A percentile compares a stretch with the other conserved stretches of the same genome.
phyloP scores from a whole-genome alignment of 768 basidiomycete species.

The Mycena capillaripes region DNA sequence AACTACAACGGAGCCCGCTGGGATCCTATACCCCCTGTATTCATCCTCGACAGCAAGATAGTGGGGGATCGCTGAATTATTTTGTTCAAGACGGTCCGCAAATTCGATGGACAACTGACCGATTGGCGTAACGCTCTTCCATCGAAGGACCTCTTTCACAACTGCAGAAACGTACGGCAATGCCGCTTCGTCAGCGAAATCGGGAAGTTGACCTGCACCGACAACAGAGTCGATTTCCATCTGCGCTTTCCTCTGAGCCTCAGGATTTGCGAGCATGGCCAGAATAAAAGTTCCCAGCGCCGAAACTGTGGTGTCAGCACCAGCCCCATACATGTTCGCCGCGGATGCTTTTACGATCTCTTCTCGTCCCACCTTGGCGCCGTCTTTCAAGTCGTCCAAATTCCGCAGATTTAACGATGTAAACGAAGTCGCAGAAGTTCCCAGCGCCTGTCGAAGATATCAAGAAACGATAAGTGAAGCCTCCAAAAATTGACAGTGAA shows the following conservation, averaged over 20 bases:
- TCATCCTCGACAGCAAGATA: background rate
- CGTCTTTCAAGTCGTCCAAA: background rate
- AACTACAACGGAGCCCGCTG: background rate
- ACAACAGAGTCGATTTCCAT: background rate
- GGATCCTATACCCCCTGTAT: background rate
- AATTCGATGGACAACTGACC: background rate
- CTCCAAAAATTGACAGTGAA: background rate
- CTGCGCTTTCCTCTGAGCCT: background rate
- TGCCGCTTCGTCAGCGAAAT: background rate
- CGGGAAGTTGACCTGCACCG: background rate
- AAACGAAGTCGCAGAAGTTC: background rate
- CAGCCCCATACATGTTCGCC: background rate
- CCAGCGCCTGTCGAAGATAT: background rate
- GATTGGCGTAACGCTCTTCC: background rate
- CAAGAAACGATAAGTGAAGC: background rate
- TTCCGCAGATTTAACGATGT: background rate
- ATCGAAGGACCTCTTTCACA: background rate
- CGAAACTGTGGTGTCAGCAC: background rate
- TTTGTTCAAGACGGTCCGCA: background rate
- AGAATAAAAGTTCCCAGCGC: background rate
- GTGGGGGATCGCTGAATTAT: background rate
- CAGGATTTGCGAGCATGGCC: background rate
- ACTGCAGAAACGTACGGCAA: background rate
- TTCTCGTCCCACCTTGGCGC: background rate
- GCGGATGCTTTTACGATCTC: background rate